Evolutionary conservation across 805 yeast genomes (phyloP).

Genomic region (Candida insectorum): DNA sequence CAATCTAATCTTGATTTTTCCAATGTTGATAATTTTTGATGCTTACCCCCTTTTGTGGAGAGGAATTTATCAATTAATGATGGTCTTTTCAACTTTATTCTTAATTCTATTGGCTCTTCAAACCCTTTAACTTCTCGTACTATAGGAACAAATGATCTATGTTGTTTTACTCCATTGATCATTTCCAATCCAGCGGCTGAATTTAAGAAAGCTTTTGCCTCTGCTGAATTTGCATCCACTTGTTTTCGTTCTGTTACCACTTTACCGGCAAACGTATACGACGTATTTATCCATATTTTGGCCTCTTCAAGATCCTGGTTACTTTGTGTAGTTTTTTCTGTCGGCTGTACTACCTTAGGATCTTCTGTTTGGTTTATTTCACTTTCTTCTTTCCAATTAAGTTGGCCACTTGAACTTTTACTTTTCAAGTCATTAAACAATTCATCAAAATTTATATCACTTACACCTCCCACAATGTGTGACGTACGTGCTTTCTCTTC

Average conservation of each 20-base stretch:
- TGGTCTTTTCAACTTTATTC: constrained; percentile 66
- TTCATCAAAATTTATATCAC: constrained; percentile 27
- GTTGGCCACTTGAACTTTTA: constrained; percentile 13
- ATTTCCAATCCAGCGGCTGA: constrained; percentile 40
- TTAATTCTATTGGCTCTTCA: constrained; percentile 34
- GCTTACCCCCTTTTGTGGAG: constrained; percentile 57
- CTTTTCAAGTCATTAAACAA: constrained; percentile 22
- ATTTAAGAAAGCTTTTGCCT: constrained; percentile 76
- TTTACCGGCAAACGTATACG: constrained; percentile 89
- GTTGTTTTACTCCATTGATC: constrained; percentile 9
- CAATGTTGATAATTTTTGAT: constrained; percentile 76
- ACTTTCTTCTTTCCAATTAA: constrained; percentile 10
- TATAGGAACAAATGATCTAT: constrained; percentile 31
- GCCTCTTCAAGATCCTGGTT: constrained; percentile 30
- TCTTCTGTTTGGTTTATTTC: constrained; percentile 2
- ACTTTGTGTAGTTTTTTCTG: not conserved
- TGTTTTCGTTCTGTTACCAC: constrained; percentile 70
- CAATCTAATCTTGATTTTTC: constrained; percentile 94
- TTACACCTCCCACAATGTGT: constrained; percentile 7
- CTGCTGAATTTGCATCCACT: constrained; percentile 78
- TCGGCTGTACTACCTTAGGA: not conserved
- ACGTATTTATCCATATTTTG: constrained; percentile 66
- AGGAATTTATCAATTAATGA: constrained; percentile 76
- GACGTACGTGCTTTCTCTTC: not conserved
- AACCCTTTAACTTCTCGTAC: constrained; percentile 29